Conservation (phyloP, 257 asterid genomes). For the Solanum pimpinellifolium region DNA sequence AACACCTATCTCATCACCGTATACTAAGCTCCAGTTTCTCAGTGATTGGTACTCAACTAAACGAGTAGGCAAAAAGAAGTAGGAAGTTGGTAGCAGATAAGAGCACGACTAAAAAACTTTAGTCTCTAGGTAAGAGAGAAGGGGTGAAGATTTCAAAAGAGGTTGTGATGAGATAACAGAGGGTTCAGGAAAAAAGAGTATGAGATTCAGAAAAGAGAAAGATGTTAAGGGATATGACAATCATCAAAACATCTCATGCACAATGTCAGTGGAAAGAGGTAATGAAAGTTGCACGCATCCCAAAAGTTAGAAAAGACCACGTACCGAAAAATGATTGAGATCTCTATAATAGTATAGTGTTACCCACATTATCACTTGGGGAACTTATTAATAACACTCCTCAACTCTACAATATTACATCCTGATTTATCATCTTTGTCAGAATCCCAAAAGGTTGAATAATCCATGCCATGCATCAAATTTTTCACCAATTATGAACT, state of each 20-base stretch:
- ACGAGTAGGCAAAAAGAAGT: neutral
- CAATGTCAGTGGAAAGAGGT: neutral
- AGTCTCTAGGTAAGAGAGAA: neutral
- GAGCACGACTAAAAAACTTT: neutral
- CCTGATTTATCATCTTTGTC: neutral
- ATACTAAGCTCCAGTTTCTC: neutral
- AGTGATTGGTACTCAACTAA: neutral
- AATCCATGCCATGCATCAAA: neutral
- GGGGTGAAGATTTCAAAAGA: neutral
- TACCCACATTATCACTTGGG: neutral
- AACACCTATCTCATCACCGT: neutral
- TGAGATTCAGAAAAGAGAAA: neutral
- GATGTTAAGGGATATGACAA: neutral
- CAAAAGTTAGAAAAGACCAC: neutral
- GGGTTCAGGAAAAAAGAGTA: neutral
- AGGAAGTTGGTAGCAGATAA: neutral
- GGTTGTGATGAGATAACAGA: neutral
- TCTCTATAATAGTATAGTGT: neutral
- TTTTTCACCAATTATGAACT: neutral
- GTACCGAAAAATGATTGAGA: neutral
- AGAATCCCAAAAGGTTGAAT: neutral
- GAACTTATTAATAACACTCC: neutral
- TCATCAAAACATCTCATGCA: neutral
- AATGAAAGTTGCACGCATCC: neutral
- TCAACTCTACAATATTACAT: neutral